Evolutionary conservation across 2,329 filamentous ascomycete genomes (phyloP).

Genomic region (Mycocentrospora acerina): DNA sequence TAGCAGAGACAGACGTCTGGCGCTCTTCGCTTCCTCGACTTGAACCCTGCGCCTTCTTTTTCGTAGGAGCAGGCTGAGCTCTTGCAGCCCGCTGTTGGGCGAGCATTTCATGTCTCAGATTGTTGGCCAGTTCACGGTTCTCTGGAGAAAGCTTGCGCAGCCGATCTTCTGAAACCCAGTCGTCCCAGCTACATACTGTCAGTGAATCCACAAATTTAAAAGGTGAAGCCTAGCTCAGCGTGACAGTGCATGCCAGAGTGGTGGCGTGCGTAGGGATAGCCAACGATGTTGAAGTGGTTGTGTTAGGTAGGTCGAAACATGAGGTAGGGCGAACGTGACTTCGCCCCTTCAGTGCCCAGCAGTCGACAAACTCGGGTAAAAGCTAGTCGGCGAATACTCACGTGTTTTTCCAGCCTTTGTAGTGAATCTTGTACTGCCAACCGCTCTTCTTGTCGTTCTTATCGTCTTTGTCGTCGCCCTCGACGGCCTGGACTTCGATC

Average conservation of each 20-base stretch:
- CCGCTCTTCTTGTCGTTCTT: conserved; percentile 61
- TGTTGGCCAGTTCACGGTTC: conserved; percentile 83
- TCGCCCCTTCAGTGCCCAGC: background rate
- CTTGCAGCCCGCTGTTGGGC: conserved; percentile 54
- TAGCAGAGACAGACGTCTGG: conserved; percentile 58
- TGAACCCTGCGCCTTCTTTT: conserved; percentile 62
- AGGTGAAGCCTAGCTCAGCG: background rate
- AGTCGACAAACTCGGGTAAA: conserved; percentile 3
- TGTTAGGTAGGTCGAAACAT: conserved; percentile 6
- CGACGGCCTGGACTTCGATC: conserved; percentile 69
- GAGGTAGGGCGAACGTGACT: conserved; percentile 15
- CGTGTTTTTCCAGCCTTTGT: conserved; percentile 99
- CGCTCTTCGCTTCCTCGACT: conserved; percentile 77
- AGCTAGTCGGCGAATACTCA: conserved; percentile 49
- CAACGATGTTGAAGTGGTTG: conserved; percentile 14
- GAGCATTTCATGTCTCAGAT: conserved; percentile 70
- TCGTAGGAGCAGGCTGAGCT: conserved; percentile 47
- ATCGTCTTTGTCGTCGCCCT: conserved; percentile 51
- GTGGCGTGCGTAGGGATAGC: background rate
- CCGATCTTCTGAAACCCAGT: conserved; percentile 93
- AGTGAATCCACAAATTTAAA: conserved; percentile 8
- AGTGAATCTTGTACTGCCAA: conserved; percentile 90
- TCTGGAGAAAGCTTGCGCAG: conserved; percentile 93
- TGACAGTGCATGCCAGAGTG: background rate
- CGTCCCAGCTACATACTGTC: conserved; percentile 72